Evolutionary conservation across 768 basidiomycete genomes (phyloP).

Genomic region (Butyriboletus loyo): DNA sequence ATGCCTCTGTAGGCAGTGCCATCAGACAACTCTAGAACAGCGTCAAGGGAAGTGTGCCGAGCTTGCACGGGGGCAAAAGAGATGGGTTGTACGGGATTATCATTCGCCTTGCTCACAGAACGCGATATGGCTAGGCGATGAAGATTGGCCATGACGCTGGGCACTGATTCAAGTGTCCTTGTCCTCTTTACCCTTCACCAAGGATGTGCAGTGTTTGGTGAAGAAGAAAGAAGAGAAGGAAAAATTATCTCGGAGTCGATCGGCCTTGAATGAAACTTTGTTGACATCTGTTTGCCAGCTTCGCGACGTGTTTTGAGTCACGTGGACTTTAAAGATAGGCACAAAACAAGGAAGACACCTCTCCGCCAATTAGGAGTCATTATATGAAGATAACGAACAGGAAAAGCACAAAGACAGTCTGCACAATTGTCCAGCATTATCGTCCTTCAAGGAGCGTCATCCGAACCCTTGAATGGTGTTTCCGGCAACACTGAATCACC

Average conservation of each 20-base stretch:
- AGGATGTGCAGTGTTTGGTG: constrained; percentile 41
- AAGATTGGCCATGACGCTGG: constrained; percentile 22
- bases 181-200: constrained; percentile 51
- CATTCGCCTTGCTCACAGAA: constrained; percentile 38
- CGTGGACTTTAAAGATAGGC: neutral
- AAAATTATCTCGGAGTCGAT: constrained; percentile 8
- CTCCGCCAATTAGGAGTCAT: no score
- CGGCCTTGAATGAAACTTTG: constrained; percentile 7
- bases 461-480: neutral
- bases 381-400: neutral
- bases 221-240: constrained; percentile 44
- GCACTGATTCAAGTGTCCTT: constrained; percentile 10
- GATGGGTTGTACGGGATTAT: constrained; percentile 35
- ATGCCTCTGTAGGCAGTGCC: constrained; percentile 85
- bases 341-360: no score
- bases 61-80: constrained; percentile 30
- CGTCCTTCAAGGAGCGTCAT: neutral
- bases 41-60: constrained; percentile 40
- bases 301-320: neutral
- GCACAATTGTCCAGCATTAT: neutral
- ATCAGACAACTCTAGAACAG: constrained; percentile 86
- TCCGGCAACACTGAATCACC: neutral
- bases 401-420: neutral
- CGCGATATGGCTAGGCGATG: constrained; percentile 46
- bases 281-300: constrained; percentile 25